Evolutionary conservation across 345 rosid genomes (phyloP), one percentile per base, ranked within the genome.

Genomic region (Eucalyptus cloeziana): DNA sequence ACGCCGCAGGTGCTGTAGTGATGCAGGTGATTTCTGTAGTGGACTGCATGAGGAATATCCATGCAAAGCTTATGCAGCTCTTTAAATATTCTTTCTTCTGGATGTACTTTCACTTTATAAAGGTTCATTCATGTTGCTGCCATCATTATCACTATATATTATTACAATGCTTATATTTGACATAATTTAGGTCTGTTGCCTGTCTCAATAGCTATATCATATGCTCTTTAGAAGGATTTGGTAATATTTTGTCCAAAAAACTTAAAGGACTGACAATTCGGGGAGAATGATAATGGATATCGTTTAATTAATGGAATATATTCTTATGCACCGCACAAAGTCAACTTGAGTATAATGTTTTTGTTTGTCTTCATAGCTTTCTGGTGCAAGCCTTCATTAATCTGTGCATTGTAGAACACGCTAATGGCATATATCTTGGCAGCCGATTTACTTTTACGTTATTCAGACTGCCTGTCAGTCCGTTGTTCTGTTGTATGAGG

Each of bases 1-100:
- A 97, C 67, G 99, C 97, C 58, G 99, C 98, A 17, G 99, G 99
- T 85, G 99, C 99, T 51, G 98, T 98, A 44, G 89, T 98, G n/a
- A 92, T 98, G 88, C 99, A 98, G 98, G 99, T 96, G 93, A 69
- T 89, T 67, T 86, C 27, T 88, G 16, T 83, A 40, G 87, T 86
- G 11, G 27, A 33, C 9, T 87, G 69, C 79, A 60, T 44, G 17
- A 56, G 43, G 19, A 19, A n/a, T 71, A 33, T 71, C 25, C 81
- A 19, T 71, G 81, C 25, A 33, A 67, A 67, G 79, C 79, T 67
- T 67, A 15, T 67, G 79, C 79, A 4, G 79, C 79, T 67, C 79
- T 67, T 67, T 67, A 31, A 67, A 67, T 43, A 60, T 33, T 54
- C 60, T 54, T 87, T 37, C 56, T n/a, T 37, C 51, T 56, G 52